Evolutionary conservation across 2,329 filamentous ascomycete species (phyloP).

Genomic region (Apiospora rasikravindrae): DNA sequence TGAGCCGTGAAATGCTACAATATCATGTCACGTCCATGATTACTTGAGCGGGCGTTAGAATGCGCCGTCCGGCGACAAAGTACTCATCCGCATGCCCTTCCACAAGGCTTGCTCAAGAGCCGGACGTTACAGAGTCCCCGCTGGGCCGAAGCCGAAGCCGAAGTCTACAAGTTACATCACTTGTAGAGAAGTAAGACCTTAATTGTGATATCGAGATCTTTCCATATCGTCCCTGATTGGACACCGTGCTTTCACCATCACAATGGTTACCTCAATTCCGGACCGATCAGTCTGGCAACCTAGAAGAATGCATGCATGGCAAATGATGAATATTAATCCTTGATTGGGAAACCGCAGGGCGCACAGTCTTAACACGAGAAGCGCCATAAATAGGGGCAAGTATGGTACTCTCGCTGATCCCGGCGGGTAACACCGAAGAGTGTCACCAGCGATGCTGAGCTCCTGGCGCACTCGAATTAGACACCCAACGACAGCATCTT

Average conservation of each 20-base stretch:
- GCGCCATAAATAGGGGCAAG: neutral
- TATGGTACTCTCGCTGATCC: neutral
- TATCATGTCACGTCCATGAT: neutral
- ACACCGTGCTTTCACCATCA: neutral
- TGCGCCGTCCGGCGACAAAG: neutral
- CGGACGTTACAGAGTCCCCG: neutral
- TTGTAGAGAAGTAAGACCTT: neutral
- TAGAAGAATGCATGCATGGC: neutral
- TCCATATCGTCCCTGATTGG: neutral
- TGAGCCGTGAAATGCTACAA: neutral
- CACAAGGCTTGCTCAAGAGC: neutral
- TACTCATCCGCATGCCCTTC: neutral
- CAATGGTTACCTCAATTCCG: neutral
- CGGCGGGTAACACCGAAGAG: neutral
- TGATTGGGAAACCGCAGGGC: neutral
- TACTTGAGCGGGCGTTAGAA: neutral
- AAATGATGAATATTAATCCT: neutral
- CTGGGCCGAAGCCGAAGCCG: neutral
- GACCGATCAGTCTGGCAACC: neutral
- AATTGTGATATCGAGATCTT: neutral
- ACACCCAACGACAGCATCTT: no score
- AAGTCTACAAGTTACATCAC: no score
- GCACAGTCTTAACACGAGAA: neutral
- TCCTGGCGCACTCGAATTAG: no score
- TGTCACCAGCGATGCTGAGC: neutral